Evolutionary conservation across 2,329 filamentous ascomycete genomes (phyloP).

Genomic region (Sporothrix pseudoabietina): DNA sequence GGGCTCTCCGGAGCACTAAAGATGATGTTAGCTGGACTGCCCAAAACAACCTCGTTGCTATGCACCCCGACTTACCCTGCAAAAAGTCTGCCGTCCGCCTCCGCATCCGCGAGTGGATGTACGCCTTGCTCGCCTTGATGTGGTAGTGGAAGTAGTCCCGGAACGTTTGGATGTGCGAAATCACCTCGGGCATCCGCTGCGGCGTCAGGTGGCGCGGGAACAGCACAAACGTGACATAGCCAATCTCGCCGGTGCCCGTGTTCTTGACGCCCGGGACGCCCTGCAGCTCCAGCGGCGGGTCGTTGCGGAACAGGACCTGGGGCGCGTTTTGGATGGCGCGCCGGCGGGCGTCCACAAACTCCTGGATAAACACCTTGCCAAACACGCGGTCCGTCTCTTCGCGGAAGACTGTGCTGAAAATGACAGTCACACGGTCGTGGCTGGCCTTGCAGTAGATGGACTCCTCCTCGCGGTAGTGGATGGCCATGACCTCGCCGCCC

Average conservation of each 20-base stretch:
- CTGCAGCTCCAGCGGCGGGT: constrained; percentile 89
- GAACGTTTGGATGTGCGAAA: constrained; percentile 99
- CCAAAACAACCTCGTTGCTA: background rate
- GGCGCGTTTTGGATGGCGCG: constrained; percentile 97
- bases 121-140: constrained; percentile 99
- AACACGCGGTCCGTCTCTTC: constrained; percentile 98
- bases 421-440: constrained; percentile 94
- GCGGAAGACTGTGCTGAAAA: constrained; percentile 96
- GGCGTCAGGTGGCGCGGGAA: constrained; percentile 93
- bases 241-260: constrained; percentile 79
- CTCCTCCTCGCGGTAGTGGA: constrained; percentile 98
- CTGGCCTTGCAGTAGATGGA: constrained; percentile 98
- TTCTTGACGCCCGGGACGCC: constrained; percentile 79
- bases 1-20: constrained; percentile 87
- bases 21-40: background rate
- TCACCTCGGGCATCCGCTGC: constrained; percentile 89
- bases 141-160: constrained; percentile 99
- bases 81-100: constrained; percentile 97
- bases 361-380: constrained; percentile 96
- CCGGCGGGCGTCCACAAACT: constrained; percentile 94
- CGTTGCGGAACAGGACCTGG: constrained; percentile 93
- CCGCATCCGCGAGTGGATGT: constrained; percentile 98
- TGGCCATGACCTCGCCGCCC: constrained; percentile 89
- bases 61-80: constrained; percentile 65
- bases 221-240: constrained; percentile 97